Evolutionary conservation across 78 protist species (phyloP).

Genomic region (Dictyostelium discoideum): dicty_2.7 NC_007091.3:3794501-3795000

Average conservation of each 20-base stretch:
- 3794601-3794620: neutral
- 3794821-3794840: neutral
- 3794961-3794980: neutral
- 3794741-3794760: neutral
- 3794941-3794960: neutral
- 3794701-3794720: neutral
- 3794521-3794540: conserved; percentile 9
- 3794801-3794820: neutral
- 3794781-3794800: neutral
- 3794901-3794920: neutral
- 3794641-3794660: neutral
- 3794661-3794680: neutral
- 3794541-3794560: neutral
- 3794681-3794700: neutral
- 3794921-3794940: neutral
- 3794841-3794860: neutral
- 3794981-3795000: neutral
- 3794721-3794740: neutral
- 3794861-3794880: neutral
- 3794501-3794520: neutral
- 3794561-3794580: neutral
- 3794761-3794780: neutral
- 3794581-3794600: neutral
- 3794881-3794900: neutral
- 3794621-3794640: neutral